Conservation (phyloP, 495 filamentous ascomycete genomes). For the Parmelia sp. region DNA sequence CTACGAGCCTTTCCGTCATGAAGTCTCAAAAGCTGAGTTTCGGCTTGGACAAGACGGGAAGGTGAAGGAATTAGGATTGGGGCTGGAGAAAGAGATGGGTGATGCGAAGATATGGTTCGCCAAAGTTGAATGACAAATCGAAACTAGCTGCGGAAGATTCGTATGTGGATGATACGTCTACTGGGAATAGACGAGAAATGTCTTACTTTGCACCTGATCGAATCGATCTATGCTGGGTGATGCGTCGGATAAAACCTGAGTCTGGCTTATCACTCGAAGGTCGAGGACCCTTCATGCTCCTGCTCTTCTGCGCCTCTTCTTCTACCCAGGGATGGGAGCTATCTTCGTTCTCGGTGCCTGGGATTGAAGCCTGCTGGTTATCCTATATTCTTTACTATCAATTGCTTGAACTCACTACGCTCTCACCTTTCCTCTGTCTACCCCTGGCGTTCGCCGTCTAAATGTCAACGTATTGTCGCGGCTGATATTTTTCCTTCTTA, state of each 20-base stretch:
- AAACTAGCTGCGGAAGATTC: too few relatives aligned
- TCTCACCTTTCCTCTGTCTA: neutral
- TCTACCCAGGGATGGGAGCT: too few relatives aligned
- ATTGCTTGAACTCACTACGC: neutral
- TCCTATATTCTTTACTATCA: neutral
- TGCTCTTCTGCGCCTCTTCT: neutral
- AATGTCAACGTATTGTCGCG: too few relatives aligned
- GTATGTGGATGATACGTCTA: too few relatives aligned
- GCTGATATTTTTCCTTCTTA: neutral
- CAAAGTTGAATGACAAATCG: conserved; percentile 8
- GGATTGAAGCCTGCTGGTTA: neutral
- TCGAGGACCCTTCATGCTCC: too few relatives aligned
- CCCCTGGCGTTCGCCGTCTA: neutral
- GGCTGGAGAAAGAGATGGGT: conserved; percentile 29
- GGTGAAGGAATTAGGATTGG: conserved; percentile 31
- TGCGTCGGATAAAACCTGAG: too few relatives aligned
- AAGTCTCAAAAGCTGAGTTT: conserved; percentile 33
- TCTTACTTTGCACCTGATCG: too few relatives aligned
- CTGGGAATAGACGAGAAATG: too few relatives aligned
- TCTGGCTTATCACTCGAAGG: too few relatives aligned
- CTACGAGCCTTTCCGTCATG: conserved; percentile 19
- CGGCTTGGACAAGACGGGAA: conserved; percentile 33
- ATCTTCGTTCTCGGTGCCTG: neutral
- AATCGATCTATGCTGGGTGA: too few relatives aligned
- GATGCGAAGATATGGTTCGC: conserved; percentile 28